Conservation (phyloP, 768 basidiomycete species). For the Chalciporus chontae region DNA sequence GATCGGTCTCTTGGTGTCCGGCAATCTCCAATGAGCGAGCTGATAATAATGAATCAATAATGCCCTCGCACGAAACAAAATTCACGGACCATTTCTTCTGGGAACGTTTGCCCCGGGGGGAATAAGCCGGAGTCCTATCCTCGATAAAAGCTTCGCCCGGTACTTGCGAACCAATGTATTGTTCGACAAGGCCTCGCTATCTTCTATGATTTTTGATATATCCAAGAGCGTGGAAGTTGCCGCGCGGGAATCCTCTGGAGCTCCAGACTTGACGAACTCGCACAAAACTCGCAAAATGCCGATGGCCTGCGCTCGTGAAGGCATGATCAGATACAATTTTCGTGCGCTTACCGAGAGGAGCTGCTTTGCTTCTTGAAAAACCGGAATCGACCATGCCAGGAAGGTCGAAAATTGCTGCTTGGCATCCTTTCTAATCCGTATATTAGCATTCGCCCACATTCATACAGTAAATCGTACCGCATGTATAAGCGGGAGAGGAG, state of each 20-base stretch:
- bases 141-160: constrained; percentile 62
- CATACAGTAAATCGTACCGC: constrained; percentile 45
- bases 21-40: constrained; percentile 24
- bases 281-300: constrained; percentile 68
- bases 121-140: constrained; percentile 59
- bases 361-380: constrained; percentile 39
- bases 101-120: constrained; percentile 40
- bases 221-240: constrained; percentile 43
- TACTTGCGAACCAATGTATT: constrained; percentile 73
- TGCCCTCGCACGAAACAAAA: constrained; percentile 22
- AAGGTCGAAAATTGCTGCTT: constrained; percentile 48
- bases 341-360: constrained; percentile 45
- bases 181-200: constrained; percentile 36
- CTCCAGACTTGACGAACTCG: constrained; percentile 63
- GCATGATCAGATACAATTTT: background rate
- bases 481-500: constrained; percentile 80
- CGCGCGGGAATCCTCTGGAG: constrained; percentile 48
- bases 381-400: constrained; percentile 42
- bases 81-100: constrained; percentile 41
- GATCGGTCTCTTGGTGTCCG: constrained; percentile 6
- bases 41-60: constrained; percentile 14
- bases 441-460: constrained; percentile 8
- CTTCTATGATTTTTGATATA: constrained; percentile 42
- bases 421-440: constrained; percentile 53
- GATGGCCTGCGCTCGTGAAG: constrained; percentile 46